Evolutionary conservation across 495 filamentous ascomycete genomes (phyloP), one percentile per base, ranked within the genome.

Genomic region (Penicillium diatomitis): DNA sequence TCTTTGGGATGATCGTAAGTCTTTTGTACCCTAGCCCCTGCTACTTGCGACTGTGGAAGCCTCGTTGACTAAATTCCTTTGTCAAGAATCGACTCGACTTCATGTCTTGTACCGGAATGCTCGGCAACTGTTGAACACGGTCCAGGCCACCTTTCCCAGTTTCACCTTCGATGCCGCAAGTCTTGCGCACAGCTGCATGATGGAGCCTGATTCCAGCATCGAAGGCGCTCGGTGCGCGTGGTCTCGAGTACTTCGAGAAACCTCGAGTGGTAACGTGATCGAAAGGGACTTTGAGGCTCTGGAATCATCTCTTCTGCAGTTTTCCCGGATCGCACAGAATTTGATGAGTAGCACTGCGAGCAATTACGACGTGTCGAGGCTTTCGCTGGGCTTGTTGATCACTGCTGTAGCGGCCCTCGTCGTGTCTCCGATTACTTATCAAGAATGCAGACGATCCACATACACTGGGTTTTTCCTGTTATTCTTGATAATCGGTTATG

Each of bases 301-400:
- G 5, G 59, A 65, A 38, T 46, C 53, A 32, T 50, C 61, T 43
- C 45, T 71, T 7, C 41, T 58, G 4, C 53, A 80, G 71, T 92
- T 92, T 74, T 72, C 82, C 29, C 78, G 68, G 37, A 61, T 67
- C 42, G 84, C 88, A 5, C 90, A 96, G 65, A 69, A 71, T 6
- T 50, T 87, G 8, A 85, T 96, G 79, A 90, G 84, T 67, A 81
- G 78, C 52, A 86, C 90, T 57, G 89, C 91, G 1, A 95, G 88
- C 68, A 90, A 96, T 54, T 99, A 99, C 63, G 74, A 95, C 59
- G 64, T 94, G 39, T 55, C 65, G 4, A 72, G 71, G 48, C 81
- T 90, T 47, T 55, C 63, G 32, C 11, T 73, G 11, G 83, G 85
- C 20, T 72, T 82, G 8, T 45, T 63, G 10, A 51, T 81, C 28